A percentile compares a stretch with the other conserved stretches of the same genome.
phyloP scores from a whole-genome alignment of 140 eudicot genomes.

The Cichorium intybus region DNA sequence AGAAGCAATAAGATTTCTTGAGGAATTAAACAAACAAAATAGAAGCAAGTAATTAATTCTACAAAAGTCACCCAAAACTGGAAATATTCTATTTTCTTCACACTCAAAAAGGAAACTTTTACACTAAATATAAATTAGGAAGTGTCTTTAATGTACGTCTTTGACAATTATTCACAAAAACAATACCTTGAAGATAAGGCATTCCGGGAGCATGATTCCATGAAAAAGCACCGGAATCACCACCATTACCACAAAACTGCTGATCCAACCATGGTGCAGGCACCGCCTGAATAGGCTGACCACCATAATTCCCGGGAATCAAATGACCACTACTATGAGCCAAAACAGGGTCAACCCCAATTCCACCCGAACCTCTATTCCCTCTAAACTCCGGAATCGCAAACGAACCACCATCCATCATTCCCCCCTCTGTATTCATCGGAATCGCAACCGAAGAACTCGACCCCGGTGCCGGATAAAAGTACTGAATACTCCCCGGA shows the following conservation, averaged over 20 bases:
- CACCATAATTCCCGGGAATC: slow-evolving; percentile 47
- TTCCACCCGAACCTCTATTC: slow-evolving; percentile 46
- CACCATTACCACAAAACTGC: slow-evolving; percentile 44
- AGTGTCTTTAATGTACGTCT: background rate
- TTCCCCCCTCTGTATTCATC: slow-evolving; percentile 29
- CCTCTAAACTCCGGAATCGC: slow-evolving; percentile 45
- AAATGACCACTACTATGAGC: slow-evolving; percentile 42
- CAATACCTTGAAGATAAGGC: slow-evolving; percentile 61
- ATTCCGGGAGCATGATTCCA: slow-evolving; percentile 60
- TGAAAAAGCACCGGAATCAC: slow-evolving; percentile 42
- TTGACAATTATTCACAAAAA: background rate
- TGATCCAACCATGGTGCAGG: slow-evolving; percentile 70
- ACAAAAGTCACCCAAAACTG: background rate
- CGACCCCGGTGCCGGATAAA: slow-evolving; percentile 50
- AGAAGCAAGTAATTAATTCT: background rate
- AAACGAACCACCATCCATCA: slow-evolving; percentile 33
- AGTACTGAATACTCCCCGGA: slow-evolving; percentile 41
- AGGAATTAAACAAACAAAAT: background rate
- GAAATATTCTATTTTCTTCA: background rate
- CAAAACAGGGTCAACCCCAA: slow-evolving; percentile 46
- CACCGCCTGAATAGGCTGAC: slow-evolving; percentile 54
- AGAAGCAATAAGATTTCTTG: background rate
- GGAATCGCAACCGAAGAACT: slow-evolving; percentile 65
- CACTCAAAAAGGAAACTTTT: background rate
- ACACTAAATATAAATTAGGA: background rate